Conservation (phyloP, 2,329 filamentous ascomycete species). For the Dactylella cylindrospora region DNA sequence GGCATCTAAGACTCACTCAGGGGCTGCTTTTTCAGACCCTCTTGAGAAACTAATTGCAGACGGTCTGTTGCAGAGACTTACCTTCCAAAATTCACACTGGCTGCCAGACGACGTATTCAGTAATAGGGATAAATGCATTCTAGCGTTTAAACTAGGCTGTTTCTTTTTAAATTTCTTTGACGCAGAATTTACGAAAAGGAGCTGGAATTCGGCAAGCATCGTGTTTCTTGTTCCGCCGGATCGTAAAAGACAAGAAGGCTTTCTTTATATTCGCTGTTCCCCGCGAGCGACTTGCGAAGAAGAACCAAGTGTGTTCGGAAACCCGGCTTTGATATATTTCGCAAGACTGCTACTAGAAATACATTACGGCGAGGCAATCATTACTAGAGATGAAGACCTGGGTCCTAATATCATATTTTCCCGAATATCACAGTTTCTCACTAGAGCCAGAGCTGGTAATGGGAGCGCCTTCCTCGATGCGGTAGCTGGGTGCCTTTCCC, state of each 20-base stretch:
- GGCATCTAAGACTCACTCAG: neutral
- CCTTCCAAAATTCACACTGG: neutral
- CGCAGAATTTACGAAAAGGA: neutral
- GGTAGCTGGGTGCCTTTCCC: neutral
- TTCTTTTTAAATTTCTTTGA: slow-evolving; percentile 2
- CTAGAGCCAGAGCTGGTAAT: neutral
- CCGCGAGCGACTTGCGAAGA: neutral
- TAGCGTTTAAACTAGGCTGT: neutral
- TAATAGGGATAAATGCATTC: neutral
- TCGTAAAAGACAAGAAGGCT: neutral
- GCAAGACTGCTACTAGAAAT: slow-evolving; percentile 8
- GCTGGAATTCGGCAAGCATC: neutral
- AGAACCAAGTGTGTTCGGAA: neutral
- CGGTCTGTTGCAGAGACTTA: neutral
- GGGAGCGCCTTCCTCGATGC: slow-evolving; percentile 1
- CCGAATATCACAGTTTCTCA: neutral
- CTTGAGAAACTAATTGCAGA: neutral
- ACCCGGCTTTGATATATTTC: slow-evolving; percentile 4
- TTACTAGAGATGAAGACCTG: neutral
- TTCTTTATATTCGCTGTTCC: slow-evolving; percentile 5
- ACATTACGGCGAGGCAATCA: neutral
- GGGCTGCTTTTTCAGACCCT: neutral
- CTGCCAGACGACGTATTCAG: neutral
- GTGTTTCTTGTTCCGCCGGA: neutral
- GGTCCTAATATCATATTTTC: neutral